A percentile compares a stretch with the other conserved stretches of the same genome.
phyloP scores from a whole-genome alignment of 108 stramenopile genomes.

The Craspedostauros australis region DNA sequence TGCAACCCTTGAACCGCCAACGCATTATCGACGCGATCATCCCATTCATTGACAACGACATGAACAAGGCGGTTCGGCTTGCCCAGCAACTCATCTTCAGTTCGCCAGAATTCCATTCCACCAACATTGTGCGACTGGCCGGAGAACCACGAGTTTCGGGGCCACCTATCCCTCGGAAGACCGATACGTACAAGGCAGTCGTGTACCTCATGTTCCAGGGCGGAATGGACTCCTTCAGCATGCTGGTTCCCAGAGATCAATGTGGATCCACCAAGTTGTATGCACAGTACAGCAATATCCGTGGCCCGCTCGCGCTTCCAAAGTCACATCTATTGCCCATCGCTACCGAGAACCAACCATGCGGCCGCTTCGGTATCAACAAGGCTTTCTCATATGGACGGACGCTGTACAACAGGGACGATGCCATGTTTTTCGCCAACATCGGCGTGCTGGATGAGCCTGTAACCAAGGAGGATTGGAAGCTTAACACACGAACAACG shows the following conservation, averaged over 20 bases:
- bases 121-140: background rate
- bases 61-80: no score
- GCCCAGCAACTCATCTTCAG: constrained; percentile 12
- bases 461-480: constrained; percentile 11
- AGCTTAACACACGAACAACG: constrained; percentile 1
- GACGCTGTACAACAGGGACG: constrained; percentile 51
- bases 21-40: constrained; percentile 21
- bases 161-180: background rate
- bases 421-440: constrained; percentile 61
- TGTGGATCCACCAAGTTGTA: background rate
- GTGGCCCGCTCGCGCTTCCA: constrained; percentile 8
- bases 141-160: background rate
- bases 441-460: constrained; percentile 33
- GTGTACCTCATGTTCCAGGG: constrained; percentile 43
- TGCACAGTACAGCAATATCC: constrained; percentile 13
- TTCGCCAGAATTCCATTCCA: constrained; percentile 64
- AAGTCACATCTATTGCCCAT: constrained; percentile 2
- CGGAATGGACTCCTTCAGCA: constrained; percentile 22
- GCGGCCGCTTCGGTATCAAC: constrained; percentile 55
- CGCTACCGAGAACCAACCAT: constrained; percentile 37
- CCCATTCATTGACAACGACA: no score
- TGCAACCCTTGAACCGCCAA: constrained; percentile 26
- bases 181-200: constrained; percentile 47
- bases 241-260: constrained; percentile 21
- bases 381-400: constrained; percentile 19